Conservation (phyloP, 1,139 yeast species). For the Candida tetrigidarum region DNA sequence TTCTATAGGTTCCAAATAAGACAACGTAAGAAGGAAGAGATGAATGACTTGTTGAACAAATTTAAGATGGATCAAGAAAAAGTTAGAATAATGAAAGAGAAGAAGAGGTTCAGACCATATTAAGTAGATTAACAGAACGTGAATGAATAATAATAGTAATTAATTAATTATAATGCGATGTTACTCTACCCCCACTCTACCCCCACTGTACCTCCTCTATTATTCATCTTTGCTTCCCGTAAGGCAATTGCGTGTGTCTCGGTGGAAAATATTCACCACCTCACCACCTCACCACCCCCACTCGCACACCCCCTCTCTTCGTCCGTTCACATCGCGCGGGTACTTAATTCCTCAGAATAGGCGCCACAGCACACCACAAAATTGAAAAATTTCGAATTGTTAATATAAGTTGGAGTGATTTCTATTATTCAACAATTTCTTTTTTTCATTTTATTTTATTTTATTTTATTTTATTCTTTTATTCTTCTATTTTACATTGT, state of each 20-base stretch:
- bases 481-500: too few species aligned
- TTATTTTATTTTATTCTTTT: too few species aligned
- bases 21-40: slow-evolving; percentile 89
- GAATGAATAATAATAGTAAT: too few species aligned
- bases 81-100: slow-evolving; percentile 76
- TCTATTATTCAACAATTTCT: neutral
- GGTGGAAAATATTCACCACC: too few species aligned
- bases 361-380: neutral
- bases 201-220: too few species aligned
- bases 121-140: slow-evolving; percentile 22
- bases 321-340: slow-evolving; percentile 2
- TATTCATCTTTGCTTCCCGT: too few species aligned
- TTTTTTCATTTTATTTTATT: too few species aligned
- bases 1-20: slow-evolving; percentile 96
- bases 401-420: neutral
- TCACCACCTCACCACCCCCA: too few species aligned
- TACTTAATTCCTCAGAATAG: neutral
- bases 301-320: too few species aligned
- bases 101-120: slow-evolving; percentile 85
- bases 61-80: slow-evolving; percentile 91
- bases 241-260: too few species aligned
- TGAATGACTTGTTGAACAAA: slow-evolving; percentile 81
- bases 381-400: neutral
- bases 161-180: too few species aligned
- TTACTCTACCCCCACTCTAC: too few species aligned